phyloP scores from a whole-genome alignment of 208 protist genomes.

The Endotrypanum monterogeii region DNA sequence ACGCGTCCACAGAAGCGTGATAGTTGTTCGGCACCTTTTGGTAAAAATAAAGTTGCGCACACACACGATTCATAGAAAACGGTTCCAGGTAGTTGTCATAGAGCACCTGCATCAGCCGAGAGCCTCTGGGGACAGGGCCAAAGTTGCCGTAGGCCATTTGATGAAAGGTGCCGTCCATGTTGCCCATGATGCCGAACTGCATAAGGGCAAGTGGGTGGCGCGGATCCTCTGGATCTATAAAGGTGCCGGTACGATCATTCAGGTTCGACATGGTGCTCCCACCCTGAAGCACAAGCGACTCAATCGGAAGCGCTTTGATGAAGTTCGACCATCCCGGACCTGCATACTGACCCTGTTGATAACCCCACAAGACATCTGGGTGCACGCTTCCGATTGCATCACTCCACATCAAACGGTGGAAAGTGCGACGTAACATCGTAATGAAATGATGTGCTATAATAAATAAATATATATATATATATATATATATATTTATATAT shows the following conservation, averaged over 20 bases:
- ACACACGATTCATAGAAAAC: constrained; percentile 88
- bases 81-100: constrained; percentile 92
- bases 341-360: constrained; percentile 81
- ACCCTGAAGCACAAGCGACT: constrained; percentile 77
- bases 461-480: not conserved
- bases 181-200: constrained; percentile 61
- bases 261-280: constrained; percentile 73
- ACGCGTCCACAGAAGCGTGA: constrained; percentile 79
- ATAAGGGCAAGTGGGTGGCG: constrained; percentile 73
- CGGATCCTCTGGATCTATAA: constrained; percentile 83
- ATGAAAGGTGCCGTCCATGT: constrained; percentile 70
- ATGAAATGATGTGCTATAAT: not conserved
- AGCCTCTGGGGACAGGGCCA: constrained; percentile 50
- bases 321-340: constrained; percentile 80
- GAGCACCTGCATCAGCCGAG: constrained; percentile 85
- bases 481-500: not conserved
- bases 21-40: constrained; percentile 90
- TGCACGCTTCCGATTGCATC: constrained; percentile 79
- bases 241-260: constrained; percentile 79
- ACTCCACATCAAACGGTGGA: constrained; percentile 34
- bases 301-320: constrained; percentile 72
- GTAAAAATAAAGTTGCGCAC: constrained; percentile 84
- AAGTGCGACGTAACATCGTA: constrained; percentile 72
- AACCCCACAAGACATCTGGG: constrained; percentile 83
- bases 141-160: constrained; percentile 73